Evolutionary conservation across 345 rosid genomes (phyloP).

Genomic region (Populus tremula): DNA sequence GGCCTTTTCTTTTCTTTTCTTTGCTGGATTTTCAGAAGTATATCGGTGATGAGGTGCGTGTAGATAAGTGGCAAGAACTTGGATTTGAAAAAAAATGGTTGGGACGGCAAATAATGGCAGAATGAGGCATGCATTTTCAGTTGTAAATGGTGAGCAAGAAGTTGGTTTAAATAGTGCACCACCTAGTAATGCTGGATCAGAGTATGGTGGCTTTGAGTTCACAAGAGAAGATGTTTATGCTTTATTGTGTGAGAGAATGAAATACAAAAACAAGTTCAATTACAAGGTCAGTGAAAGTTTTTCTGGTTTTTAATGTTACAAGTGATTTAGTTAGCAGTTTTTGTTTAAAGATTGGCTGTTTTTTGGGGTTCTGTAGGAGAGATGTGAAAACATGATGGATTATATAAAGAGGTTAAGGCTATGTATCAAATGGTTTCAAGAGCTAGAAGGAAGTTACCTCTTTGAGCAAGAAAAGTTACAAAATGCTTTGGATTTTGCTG

Average conservation of each 20-base stretch:
- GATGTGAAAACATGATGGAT: slow-evolving; percentile 91
- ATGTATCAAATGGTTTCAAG: slow-evolving; percentile 97
- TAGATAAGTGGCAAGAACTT: slow-evolving; percentile 17
- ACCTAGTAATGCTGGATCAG: slow-evolving; percentile 44
- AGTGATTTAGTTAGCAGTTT: slow-evolving; percentile 6
- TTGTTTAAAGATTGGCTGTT: slow-evolving; percentile 16
- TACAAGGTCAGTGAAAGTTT: slow-evolving; percentile 55
- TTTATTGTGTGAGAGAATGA: slow-evolving; percentile 36
- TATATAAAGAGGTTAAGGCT: slow-evolving; percentile 87
- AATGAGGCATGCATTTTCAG: slow-evolving; percentile 32
- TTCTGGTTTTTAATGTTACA: not conserved
- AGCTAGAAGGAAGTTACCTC: slow-evolving; percentile 75
- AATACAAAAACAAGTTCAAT: slow-evolving; percentile 52
- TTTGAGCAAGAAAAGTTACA: slow-evolving; percentile 79
- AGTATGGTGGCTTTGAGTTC: slow-evolving; percentile 47
- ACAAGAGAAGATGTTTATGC: slow-evolving; percentile 43
- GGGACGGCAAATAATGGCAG: slow-evolving; percentile 31
- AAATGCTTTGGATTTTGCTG: slow-evolving; percentile 58
- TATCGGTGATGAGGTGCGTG: slow-evolving; percentile 23
- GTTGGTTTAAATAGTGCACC: slow-evolving; percentile 30
- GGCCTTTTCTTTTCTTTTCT: not conserved
- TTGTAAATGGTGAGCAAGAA: slow-evolving; percentile 37
- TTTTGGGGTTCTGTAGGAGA: slow-evolving; percentile 56
- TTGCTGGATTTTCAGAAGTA: slow-evolving; percentile 16
- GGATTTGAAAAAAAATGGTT: slow-evolving; percentile 31